Percentiles rank a stretch among this genome's conserved stretches.
phyloP scores from a whole-genome alignment of 2,329 filamentous ascomycete species.

The Diaporthe longicolla region DNA sequence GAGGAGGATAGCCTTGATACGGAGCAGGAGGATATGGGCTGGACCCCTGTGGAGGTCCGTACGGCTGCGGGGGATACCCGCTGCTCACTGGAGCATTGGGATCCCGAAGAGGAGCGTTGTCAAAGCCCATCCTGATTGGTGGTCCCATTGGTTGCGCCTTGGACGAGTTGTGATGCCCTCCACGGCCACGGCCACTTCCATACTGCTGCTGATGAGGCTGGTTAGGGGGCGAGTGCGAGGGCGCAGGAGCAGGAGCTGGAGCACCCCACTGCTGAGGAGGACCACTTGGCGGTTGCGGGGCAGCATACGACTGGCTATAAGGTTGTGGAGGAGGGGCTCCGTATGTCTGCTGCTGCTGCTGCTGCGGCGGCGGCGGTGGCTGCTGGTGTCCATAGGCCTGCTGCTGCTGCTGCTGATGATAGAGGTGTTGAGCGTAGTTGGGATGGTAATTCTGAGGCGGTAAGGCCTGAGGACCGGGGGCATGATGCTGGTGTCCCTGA shows the following conservation, averaged over 20 bases:
- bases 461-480: slow-evolving; percentile 63
- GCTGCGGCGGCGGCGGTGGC: slow-evolving; percentile 48
- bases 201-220: slow-evolving; percentile 53
- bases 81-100: slow-evolving; percentile 62
- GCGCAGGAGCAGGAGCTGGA: slow-evolving; percentile 45
- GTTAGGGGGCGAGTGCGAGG: slow-evolving; percentile 50
- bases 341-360: slow-evolving; percentile 52
- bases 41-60: slow-evolving; percentile 48
- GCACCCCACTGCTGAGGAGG: slow-evolving; percentile 60
- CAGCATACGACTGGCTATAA: slow-evolving; percentile 53
- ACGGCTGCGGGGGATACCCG: slow-evolving; percentile 56
- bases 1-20: slow-evolving; percentile 57
- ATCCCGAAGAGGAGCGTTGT: slow-evolving; percentile 55
- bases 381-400: slow-evolving; percentile 57
- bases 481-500: slow-evolving; percentile 53
- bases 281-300: slow-evolving; percentile 51
- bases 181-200: slow-evolving; percentile 60
- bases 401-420: slow-evolving; percentile 57
- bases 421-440: slow-evolving; percentile 70
- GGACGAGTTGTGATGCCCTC: slow-evolving; percentile 55
- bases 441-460: slow-evolving; percentile 70
- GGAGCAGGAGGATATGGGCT: slow-evolving; percentile 47
- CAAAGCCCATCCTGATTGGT: slow-evolving; percentile 69
- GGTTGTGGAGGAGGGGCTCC: slow-evolving; percentile 48
- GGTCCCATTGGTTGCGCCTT: slow-evolving; percentile 64